Base-by-base conservation (phyloP, 345 rosid species). In the Populus ilicifolia region DNA sequence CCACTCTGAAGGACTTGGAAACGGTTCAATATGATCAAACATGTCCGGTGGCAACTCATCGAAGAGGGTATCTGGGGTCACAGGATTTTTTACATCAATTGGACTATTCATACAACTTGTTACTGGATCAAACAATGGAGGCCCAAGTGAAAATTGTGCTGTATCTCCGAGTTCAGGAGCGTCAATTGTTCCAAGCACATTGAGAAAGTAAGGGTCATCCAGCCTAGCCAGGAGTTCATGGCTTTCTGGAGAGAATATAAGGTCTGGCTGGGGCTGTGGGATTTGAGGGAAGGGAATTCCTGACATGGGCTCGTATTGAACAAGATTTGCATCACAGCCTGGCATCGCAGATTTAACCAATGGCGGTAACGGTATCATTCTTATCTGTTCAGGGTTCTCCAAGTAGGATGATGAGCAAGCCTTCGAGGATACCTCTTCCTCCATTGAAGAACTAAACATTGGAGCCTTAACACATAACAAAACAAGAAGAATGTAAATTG, bases 31-130 rank as follows among this genome's bases (percentile, higher is more conserved):
- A 5, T 87, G 88, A 84, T 93, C 97, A 43, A 89, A 89, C 86
- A 93, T 83, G 77, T 90, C 95, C 0, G 88, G 67, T 0, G 99
- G 98, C 65, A 93, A 88, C 82, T 91, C 96, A 23, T 93, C 94
- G 10, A 90, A 89, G 85, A 93, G 89, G 20, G 84, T 69, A 44
- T 88, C 92, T 4, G 87, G 82, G 17, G 78, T 75, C 33, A 7
- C 77, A 1, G 54, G 43, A 38, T 62, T 76, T 39, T 48, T 46
- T n/a, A 77, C 88, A 30, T 88, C 84, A 29, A 73, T 83, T 18
- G 59, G 69, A 59, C 65, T 75, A 69, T 78, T 68, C 69, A 69
- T 29, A 63, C 77, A 71, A 71, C 88, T 75, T 77, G 80, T 72
- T 0, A 75, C 73, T 3, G 88, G 85, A 78, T 89, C 90, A 6